Conservation (phyloP, 2,329 filamentous ascomycete genomes). For the Alternaria burnsii region DNA sequence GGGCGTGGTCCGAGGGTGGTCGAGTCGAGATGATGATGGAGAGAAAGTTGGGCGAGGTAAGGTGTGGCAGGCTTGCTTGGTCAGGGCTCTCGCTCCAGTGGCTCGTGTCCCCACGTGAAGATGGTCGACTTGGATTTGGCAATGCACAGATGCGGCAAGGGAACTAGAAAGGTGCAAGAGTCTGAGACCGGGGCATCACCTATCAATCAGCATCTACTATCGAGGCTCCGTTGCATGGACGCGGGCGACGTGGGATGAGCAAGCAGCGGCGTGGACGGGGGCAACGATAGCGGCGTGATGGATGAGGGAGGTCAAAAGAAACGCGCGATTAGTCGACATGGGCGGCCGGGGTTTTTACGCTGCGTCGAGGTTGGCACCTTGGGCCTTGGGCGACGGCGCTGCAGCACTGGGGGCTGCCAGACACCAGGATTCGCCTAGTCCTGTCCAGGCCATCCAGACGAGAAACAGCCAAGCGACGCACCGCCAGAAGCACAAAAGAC, state of each 20-base stretch:
- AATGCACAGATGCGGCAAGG: not conserved
- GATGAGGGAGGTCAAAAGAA: conserved; percentile 33
- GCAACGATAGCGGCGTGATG: conserved; percentile 17
- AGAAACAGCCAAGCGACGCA: conserved; percentile 6
- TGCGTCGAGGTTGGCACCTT: conserved; percentile 23
- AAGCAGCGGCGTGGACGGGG: conserved; percentile 14
- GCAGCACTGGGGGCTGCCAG: conserved; percentile 10
- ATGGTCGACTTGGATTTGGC: conserved; percentile 8
- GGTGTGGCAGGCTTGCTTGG: conserved; percentile 8
- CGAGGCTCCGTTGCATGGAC: conserved; percentile 31
- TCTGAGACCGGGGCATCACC: conserved; percentile 17
- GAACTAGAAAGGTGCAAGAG: not conserved
- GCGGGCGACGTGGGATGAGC: conserved; percentile 34
- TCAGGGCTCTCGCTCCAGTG: conserved; percentile 16
- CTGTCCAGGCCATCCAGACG: conserved; percentile 24
- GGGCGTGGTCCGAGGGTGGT: conserved; percentile 9
- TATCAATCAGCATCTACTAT: conserved; percentile 28
- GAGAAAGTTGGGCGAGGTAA: conserved; percentile 15
- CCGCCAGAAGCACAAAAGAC: conserved; percentile 1
- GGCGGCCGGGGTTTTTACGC: conserved; percentile 32
- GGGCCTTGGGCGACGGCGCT: conserved; percentile 9
- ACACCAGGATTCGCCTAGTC: conserved; percentile 28
- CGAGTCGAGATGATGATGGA: conserved; percentile 2
- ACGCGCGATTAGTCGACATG: conserved; percentile 30
- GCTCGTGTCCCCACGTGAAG: conserved; percentile 44